phyloP scores from a whole-genome alignment of 139 green algal species.

The Micractinium conductrix region DNA sequence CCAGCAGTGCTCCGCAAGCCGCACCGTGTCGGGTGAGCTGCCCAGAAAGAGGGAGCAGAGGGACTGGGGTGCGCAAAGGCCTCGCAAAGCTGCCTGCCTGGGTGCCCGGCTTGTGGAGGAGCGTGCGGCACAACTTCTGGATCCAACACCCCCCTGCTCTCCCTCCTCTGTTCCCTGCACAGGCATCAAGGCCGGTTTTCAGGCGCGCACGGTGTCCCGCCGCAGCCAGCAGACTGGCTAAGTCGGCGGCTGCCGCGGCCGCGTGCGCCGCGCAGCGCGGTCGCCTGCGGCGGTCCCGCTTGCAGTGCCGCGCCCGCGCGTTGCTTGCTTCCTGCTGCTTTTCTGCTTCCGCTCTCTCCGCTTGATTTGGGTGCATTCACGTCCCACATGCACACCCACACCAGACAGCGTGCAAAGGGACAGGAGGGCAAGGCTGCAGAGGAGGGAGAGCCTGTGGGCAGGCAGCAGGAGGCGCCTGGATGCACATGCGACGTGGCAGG shows the following conservation, averaged over 20 bases:
- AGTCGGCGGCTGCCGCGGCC: background rate
- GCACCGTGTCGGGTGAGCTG: slow-evolving; percentile 75
- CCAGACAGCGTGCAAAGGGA: too few species aligned
- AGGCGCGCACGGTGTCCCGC: slow-evolving; percentile 72
- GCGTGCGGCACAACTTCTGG: background rate
- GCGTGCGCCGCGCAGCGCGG: background rate
- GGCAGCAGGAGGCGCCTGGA: too few species aligned
- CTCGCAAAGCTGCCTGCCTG: background rate
- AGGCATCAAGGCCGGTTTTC: slow-evolving; percentile 96
- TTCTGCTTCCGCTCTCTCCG: too few species aligned
- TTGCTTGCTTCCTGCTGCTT: too few species aligned
- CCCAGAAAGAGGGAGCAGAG: background rate
- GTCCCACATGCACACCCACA: too few species aligned
- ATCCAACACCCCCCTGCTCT: background rate
- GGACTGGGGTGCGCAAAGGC: background rate
- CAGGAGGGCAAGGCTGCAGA: too few species aligned
- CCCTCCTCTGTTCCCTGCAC: too few species aligned
- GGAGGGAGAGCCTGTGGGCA: too few species aligned
- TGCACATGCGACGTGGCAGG: too few species aligned
- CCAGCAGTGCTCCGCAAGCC: slow-evolving; percentile 90
- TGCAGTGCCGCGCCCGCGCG: background rate
- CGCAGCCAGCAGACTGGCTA: slow-evolving; percentile 46
- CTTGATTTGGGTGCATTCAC: too few species aligned
- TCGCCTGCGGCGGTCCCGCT: too few species aligned
- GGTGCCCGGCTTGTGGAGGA: background rate